These are phyloP conservation scores for Cochlearia excelsa DNA, from an alignment of 345 rosid species.

Conservation along the genomic window DNA sequence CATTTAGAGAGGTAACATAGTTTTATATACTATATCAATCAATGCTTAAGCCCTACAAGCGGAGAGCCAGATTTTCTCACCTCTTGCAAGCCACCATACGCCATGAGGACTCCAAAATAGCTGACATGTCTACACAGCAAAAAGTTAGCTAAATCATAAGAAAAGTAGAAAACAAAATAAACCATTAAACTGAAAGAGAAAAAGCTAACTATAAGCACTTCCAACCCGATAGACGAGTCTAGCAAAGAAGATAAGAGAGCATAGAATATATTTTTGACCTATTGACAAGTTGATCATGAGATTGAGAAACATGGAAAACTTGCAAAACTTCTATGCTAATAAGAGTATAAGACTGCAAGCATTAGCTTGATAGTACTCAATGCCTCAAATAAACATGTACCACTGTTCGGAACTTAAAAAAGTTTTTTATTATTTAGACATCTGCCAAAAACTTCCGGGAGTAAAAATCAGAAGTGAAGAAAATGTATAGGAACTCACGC, in stretches of 20 bases:
- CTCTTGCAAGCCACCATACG: conserved; percentile 84
- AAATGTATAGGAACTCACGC: conserved; percentile 50
- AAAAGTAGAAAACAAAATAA: conserved; percentile 24
- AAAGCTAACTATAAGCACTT: conserved; percentile 11
- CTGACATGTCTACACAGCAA: conserved; percentile 39
- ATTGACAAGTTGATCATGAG: conserved; percentile 17
- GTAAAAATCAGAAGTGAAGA: conserved; percentile 18
- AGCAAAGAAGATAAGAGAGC: conserved; percentile 17
- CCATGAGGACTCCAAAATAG: conserved; percentile 85
- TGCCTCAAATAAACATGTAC: conserved; percentile 15
- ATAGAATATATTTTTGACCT: conserved; percentile 7
- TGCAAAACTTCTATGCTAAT: conserved; percentile 12
- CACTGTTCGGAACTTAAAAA: conserved; percentile 11
- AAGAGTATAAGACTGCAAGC: conserved; percentile 12
- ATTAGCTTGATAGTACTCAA: background rate
- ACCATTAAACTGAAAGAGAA: conserved; percentile 8
- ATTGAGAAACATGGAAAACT: conserved; percentile 22
- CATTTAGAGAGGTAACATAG: conserved; percentile 9
- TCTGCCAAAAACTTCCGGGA: conserved; percentile 4
- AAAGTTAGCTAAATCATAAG: conserved; percentile 25
- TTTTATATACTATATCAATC: conserved; percentile 9
- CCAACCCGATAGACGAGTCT: conserved; percentile 7
- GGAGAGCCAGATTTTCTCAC: conserved; percentile 47
- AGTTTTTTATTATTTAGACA: background rate
- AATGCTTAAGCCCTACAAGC: conserved; percentile 15